Conservation (phyloP, 352 stramenopile species). For the Chrysophaeum taylorii region DNA sequence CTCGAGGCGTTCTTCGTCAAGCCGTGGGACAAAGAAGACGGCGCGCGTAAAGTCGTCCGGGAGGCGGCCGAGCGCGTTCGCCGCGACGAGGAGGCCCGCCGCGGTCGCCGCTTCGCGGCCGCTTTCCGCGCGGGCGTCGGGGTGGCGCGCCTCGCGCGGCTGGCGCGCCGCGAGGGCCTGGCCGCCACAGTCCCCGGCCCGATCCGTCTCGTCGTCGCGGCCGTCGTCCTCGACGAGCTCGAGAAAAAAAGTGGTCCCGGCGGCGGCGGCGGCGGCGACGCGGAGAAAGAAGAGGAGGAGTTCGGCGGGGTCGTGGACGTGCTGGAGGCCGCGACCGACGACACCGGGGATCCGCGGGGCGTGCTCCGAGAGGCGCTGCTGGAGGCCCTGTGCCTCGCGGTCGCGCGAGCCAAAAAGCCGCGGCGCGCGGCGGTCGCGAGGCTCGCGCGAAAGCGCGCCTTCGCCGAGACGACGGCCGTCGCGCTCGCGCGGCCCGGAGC, state of each 20-base stretch:
- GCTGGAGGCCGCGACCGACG: not conserved
- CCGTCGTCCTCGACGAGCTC: not conserved
- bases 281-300: not conserved
- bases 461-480: slow-evolving; percentile 2
- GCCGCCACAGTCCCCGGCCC: not conserved
- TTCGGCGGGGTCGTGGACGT: too few species aligned
- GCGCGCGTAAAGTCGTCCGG: not conserved
- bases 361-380: not conserved
- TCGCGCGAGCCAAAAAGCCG: not conserved
- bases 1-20: not conserved
- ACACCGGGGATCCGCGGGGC: not conserved
- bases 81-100: not conserved
- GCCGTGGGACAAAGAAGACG: not conserved
- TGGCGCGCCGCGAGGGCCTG: not conserved
- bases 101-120: not conserved
- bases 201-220: not conserved
- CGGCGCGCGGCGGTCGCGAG: not conserved
- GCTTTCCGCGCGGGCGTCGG: not conserved
- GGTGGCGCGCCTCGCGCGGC: not conserved
- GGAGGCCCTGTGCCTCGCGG: not conserved
- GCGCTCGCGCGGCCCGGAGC: not conserved
- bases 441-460: not conserved
- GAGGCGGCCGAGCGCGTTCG: not conserved
- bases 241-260: too few species aligned
- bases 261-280: not conserved